These are phyloP conservation scores for Castanopsis chinensis DNA, from an alignment of 306 rosid species.

Conservation along the genomic window DNA sequence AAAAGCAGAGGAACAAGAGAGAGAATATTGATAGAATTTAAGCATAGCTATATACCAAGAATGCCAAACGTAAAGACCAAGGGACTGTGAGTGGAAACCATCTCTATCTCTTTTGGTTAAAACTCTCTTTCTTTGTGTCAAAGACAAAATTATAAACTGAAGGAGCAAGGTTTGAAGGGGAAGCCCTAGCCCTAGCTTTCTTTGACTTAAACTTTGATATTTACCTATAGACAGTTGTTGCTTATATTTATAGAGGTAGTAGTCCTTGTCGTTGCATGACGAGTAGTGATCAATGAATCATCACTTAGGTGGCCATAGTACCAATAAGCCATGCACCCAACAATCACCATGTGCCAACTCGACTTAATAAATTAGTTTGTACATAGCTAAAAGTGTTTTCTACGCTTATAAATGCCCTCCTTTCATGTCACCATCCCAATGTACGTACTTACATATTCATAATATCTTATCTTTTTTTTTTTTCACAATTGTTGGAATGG, in stretches of 20 bases:
- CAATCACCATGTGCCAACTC: conserved; percentile 33
- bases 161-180: conserved; percentile 22
- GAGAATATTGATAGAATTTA: neutral
- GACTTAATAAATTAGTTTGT: no score
- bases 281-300: neutral
- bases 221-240: conserved; percentile 4
- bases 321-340: conserved; percentile 32
- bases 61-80: conserved; percentile 55
- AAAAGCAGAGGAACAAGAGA: neutral
- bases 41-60: conserved; percentile 43
- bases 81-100: conserved; percentile 28
- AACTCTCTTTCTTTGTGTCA: neutral
- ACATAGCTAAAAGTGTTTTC: no score
- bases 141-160: neutral
- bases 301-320: conserved; percentile 9
- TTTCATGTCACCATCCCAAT: no score
- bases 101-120: neutral
- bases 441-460: no score
- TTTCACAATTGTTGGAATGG: no score
- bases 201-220: conserved; percentile 38
- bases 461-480: no score
- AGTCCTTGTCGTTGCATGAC: conserved; percentile 29
- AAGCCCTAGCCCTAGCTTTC: conserved; percentile 15
- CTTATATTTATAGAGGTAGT: conserved; percentile 46
- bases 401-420: no score